Evolutionary conservation across 2,329 filamentous ascomycete species (phyloP), one percentile per base, ranked within the genome.

Genomic region (Coniochaeta prunicola): DNA sequence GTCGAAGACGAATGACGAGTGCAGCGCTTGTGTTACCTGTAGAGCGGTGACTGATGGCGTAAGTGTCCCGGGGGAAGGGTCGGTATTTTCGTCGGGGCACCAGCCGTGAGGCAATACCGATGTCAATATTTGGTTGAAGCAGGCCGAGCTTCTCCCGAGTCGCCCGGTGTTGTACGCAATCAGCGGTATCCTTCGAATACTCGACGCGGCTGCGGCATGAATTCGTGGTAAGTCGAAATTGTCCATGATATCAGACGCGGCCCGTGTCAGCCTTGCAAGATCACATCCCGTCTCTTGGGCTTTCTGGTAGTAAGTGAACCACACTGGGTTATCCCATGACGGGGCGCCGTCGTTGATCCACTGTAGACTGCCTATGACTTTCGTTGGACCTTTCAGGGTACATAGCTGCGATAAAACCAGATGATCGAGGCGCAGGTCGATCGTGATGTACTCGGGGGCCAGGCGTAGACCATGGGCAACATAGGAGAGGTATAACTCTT

Each of bases 111-210:
- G 78, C 8, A 80, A 74, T 3, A 89, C 85, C 4, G 82, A 81
- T 0, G 85, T 87, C 12, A 91, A 71, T 1, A 86, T 77, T 26
- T 78, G 79, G 64, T 90, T 91, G 70, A 88, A 85, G 61, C 81
- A 87, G 28, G 82, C 81, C 0, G 88, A 91, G 54, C 81, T 78
- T 45, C 85, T 79, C 0, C 88, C 88, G 4, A 83, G 71, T 7
- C 75, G 70, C 0, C 87, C 87, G 0, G 84, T 85, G 64, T 89
- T 89, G 71, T 86, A 89, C 10, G 82, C 79, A 24, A 87, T 82
- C 1, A 89, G 60, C 0, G 85, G 83, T 15, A 85, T 70, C 6
- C 72, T 72, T 0, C 73, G 71, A 0, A 15, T 28, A 5, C 12
- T 67, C 13, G 71, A 70, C 53, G 74, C 72, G 4, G 85, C 74